A percentile compares a stretch with the other conserved stretches of the same genome.
Conservation (phyloP, 2,329 filamentous ascomycete species). For the Alternaria brassicicola region DNA sequence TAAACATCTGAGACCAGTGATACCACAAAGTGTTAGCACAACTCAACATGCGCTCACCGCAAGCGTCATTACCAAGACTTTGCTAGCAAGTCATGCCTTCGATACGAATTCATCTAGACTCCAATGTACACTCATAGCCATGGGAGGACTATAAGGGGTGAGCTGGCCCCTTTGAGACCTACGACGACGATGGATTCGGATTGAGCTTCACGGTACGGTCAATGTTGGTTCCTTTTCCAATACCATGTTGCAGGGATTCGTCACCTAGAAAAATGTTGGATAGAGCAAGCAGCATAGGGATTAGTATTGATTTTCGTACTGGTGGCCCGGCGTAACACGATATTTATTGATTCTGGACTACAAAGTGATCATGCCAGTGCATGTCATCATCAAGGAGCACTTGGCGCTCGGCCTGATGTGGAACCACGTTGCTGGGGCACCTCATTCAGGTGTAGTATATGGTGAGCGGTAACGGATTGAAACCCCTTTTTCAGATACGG, state of each 20-base stretch:
- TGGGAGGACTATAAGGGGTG: too few species aligned
- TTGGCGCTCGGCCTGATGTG: neutral
- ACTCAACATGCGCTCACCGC: neutral
- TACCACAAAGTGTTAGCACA: neutral
- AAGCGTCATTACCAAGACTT: neutral
- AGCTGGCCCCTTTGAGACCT: too few species aligned
- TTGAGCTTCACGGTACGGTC: too few species aligned
- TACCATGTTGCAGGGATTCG: too few species aligned
- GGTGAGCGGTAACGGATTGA: neutral
- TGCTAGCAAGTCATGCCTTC: neutral
- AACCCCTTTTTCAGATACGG: neutral
- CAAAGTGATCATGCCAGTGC: too few species aligned
- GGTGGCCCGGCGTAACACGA: neutral
- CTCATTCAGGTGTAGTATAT: neutral
- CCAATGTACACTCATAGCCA: neutral
- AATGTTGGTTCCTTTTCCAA: too few species aligned
- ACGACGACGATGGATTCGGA: too few species aligned
- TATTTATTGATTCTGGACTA: neutral
- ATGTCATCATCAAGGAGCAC: neutral
- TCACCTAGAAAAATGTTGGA: too few species aligned
- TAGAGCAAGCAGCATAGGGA: too few species aligned
- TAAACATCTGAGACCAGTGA: neutral
- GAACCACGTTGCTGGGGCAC: neutral
- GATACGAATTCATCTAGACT: neutral
- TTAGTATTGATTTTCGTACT: too few species aligned